Evolutionary conservation across 305 asterid genomes (phyloP), one percentile per base, ranked within the genome.

Genomic region (Petunia hybrid): DNA sequence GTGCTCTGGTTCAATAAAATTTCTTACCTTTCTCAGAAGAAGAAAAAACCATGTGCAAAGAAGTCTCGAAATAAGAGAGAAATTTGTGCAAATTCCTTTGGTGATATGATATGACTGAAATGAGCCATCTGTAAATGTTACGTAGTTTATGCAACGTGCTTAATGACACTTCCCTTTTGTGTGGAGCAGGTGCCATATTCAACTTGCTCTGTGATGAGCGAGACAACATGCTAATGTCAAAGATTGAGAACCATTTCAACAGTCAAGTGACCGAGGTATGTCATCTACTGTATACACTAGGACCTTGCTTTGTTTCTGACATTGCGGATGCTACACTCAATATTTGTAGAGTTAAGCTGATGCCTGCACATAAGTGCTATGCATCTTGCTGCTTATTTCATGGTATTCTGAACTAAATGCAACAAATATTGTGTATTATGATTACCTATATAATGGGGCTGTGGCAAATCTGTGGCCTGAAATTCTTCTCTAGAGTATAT

Each of bases 161-260:
- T 65, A 81, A 64, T 75, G 76, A 45, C 77, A 53, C 7, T 71
- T 48, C 31, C 62, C 62, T 48, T 41, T 64, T 64, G 78, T 71
- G 62, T 46, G 31, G 78, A 35, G 60, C 90, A 95, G 98, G 99
- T 83, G 99, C 98, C 2, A 97, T 88, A 31, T 95, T 91, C 87
- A 95, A 95, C 88, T 85, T 95, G 85, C 85, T 94, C 10, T 88
- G 90, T 68, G 57, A 51, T 40, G 90, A 84, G 13, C 83, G 81
- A 45, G 99, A 94, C 65, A 85, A 83, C 57, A 57, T 66, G 80
- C 40, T 91, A 40, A 91, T 95, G 95, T 83, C 59, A 68, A 91
- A 91, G 89, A 95, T 95, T 68, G 97, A 91, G 93, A 82, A 46
- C 56, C 83, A 95, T 86, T 95, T 92, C 80, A 86, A 91, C 68